phyloP scores from a whole-genome alignment of 441 rosid genomes.

The Syzygium syzygioides region DNA sequence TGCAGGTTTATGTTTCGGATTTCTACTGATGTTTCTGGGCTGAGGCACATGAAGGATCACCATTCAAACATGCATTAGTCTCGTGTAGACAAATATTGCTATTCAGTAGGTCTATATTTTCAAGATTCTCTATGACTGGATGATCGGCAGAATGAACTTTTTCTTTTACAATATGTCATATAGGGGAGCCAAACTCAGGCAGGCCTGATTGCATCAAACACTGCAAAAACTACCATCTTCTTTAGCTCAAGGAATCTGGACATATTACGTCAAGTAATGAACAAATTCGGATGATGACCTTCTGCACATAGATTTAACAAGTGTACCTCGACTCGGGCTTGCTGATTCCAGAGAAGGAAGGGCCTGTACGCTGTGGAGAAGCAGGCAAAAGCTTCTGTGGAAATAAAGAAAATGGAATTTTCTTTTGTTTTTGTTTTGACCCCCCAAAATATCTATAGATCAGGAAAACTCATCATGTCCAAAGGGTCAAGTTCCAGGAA shows the following conservation, averaged over 20 bases:
- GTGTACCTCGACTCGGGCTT: background rate
- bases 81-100: background rate
- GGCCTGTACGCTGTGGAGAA: background rate
- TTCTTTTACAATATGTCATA: background rate
- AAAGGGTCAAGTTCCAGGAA: background rate
- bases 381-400: background rate
- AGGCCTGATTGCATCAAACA: background rate
- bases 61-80: background rate
- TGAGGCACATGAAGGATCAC: background rate
- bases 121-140: background rate
- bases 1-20: background rate
- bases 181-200: background rate
- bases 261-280: background rate
- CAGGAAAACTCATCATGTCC: background rate
- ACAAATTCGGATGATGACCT: background rate
- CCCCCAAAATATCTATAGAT: background rate
- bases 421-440: background rate
- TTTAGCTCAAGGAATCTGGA: background rate
- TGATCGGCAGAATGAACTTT: background rate
- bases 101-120: background rate
- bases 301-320: background rate
- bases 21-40: background rate
- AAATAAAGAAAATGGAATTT: background rate
- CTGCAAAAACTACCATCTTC: background rate
- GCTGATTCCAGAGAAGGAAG: background rate